Evolutionary conservation across 2,329 filamentous ascomycete genomes (phyloP), one percentile per base, ranked within the genome.

Genomic region (Botryotinia globosa): DNA sequence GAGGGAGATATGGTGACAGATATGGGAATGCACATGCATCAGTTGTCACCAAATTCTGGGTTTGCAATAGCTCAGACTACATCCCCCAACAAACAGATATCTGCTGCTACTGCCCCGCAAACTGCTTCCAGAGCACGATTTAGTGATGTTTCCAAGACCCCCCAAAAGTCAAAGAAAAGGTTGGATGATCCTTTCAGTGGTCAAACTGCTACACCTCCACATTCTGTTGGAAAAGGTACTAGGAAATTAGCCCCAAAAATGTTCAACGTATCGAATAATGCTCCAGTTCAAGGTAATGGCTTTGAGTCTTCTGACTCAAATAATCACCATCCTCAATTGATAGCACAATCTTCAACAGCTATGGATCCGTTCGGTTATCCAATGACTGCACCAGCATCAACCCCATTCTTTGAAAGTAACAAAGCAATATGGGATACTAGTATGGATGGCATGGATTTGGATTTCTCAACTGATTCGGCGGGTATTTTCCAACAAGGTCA

Each of bases 11-110:
- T 87, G 74, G 83, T 85, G 65, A 82, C 81, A 73, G 85, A 87
- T 75, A 85, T 88, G 76, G 84, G 86, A 79, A 85, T 89, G 79
- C 89, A 91, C 88, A 87, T 85, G 77, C 89, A 88, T 77, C 87
- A 91, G 79, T 86, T 88, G 77, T 87, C 87, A 61, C 83, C 86
- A 61, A 85, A 85, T 77, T 82, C 84, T 25, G 86, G 83, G 78
- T 81, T 88, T 71, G 83, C 85, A 72, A 81, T 91, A 72, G 87
- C 89, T 73, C 86, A 88, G 45, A 88, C 90, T 78, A 59, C 45
- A 48, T 34, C 51, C 51, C 87, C 86, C 87, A 48, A 86, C 88
- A 75, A 84, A 78, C 85, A 86, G 77, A 81, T 91, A 61, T 84
- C 84, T 22, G 91, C 89, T 25, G 90, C 90, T 69, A 86, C 88